A percentile compares a stretch with the other conserved stretches of the same genome.
Conservation (phyloP, 2,329 filamentous ascomycete species). For the Ustilaginoidea virens region DNA sequence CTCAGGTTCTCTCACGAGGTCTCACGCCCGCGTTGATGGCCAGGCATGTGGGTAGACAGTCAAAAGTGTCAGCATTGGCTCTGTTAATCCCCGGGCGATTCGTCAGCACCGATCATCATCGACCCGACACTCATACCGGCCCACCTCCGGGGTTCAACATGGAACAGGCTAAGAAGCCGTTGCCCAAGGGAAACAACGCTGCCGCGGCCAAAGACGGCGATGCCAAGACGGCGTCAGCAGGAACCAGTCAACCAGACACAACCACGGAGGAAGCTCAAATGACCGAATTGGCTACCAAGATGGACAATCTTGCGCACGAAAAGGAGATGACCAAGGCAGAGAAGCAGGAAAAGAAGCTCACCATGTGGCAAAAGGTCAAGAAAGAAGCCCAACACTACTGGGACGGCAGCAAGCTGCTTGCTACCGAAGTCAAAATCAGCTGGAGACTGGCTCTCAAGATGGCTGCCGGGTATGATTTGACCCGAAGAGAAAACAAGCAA, state of each 20-base stretch:
- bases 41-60: constrained; percentile 29
- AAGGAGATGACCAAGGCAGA: constrained; percentile 38
- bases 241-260: constrained; percentile 18
- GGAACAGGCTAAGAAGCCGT: constrained; percentile 76
- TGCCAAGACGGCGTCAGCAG: constrained; percentile 12
- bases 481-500: constrained; percentile 82
- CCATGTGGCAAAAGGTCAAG: constrained; percentile 83
- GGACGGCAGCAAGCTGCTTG: constrained; percentile 93
- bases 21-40: constrained; percentile 30
- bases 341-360: constrained; percentile 74
- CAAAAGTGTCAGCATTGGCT: constrained; percentile 35
- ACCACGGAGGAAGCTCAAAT: constrained; percentile 29
- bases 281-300: constrained; percentile 47
- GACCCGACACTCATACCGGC: constrained; percentile 34
- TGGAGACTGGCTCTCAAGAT: constrained; percentile 86
- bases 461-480: constrained; percentile 94
- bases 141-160: constrained; percentile 85
- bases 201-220: constrained; percentile 16
- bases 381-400: constrained; percentile 90
- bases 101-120: constrained; percentile 44
- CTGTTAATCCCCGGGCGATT: constrained; percentile 40
- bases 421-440: constrained; percentile 85
- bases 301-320: constrained; percentile 44
- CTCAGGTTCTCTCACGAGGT: constrained; percentile 30
- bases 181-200: constrained; percentile 38